phyloP scores from a whole-genome alignment of 202 grass and related monocot species.

The Carex arenaria region DNA sequence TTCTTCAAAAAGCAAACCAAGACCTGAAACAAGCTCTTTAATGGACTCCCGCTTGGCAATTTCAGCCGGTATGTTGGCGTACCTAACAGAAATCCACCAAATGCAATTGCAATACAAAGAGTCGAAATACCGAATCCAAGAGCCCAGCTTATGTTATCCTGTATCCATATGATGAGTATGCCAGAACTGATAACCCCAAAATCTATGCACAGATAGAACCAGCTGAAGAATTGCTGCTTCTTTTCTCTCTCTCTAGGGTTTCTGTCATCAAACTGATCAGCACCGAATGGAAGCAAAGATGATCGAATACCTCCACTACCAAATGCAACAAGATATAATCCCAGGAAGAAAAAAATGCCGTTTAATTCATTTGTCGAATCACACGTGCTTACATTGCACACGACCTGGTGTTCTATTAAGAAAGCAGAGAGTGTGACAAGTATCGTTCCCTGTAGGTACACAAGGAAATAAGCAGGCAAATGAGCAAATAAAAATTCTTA shows the following conservation, averaged over 20 bases:
- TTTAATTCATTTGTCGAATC: constrained; percentile 28
- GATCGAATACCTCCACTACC: constrained; percentile 59
- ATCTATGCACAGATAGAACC: constrained; percentile 64
- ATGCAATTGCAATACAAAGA: constrained; percentile 45
- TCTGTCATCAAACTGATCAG: constrained; percentile 70
- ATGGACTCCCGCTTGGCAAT: constrained; percentile 50
- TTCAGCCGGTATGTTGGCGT: constrained; percentile 54
- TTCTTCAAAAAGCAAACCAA: constrained; percentile 48
- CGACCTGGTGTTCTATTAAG: constrained; percentile 25
- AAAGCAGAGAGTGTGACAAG: constrained; percentile 39
- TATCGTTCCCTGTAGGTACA: constrained; percentile 33
- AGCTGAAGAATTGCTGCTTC: constrained; percentile 77
- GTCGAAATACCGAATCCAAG: constrained; percentile 67
- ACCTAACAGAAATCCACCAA: constrained; percentile 48
- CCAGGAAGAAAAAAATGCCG: constrained; percentile 52
- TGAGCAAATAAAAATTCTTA: neutral
- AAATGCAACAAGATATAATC: constrained; percentile 70
- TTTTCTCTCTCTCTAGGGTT: constrained; percentile 38
- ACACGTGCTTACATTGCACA: constrained; percentile 27
- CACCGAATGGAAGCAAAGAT: constrained; percentile 60
- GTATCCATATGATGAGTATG: constrained; percentile 59
- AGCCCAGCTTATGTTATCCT: constrained; percentile 62
- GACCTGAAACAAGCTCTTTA: constrained; percentile 58
- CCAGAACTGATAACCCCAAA: constrained; percentile 60
- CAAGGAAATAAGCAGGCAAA: neutral